These are phyloP conservation scores for Gynandropsis gynandra DNA, from an alignment of 345 rosid genomes.

Conservation along the genomic window DNA sequence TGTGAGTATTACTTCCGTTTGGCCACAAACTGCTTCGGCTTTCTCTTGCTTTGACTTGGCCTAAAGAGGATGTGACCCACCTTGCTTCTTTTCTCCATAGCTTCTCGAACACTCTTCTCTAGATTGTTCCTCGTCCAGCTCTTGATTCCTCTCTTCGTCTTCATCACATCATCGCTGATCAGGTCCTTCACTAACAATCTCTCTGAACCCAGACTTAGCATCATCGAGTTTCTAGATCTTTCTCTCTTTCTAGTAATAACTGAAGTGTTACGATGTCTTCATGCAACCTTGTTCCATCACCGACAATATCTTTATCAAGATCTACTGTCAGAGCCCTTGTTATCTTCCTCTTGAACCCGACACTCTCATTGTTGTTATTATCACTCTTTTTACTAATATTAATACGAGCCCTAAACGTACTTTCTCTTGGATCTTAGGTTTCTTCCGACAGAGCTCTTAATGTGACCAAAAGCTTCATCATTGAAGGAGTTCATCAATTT, in stretches of 20 bases:
- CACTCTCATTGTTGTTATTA: constrained; percentile 15
- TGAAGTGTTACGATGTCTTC: constrained; percentile 39
- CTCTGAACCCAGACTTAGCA: background rate
- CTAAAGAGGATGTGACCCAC: no score
- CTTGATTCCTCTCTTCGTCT: no score
- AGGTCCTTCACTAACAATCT: background rate
- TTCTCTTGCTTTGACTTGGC: no score
- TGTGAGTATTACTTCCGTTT: no score
- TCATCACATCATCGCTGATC: no score
- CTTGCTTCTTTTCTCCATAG: no score
- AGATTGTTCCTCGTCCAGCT: no score
- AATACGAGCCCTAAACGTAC: constrained; percentile 63
- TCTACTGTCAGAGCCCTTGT: constrained; percentile 8
- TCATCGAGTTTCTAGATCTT: constrained; percentile 7
- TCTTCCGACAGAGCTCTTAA: constrained; percentile 26
- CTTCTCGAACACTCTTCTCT: no score
- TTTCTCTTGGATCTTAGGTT: constrained; percentile 49
- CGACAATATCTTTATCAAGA: constrained; percentile 12
- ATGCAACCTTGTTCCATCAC: background rate
- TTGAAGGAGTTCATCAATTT: no score
- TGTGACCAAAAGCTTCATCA: constrained; percentile 16
- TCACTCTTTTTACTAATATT: background rate
- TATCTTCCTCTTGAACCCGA: constrained; percentile 17
- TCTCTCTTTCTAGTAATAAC: constrained; percentile 40
- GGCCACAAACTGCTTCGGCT: no score